Conservation (phyloP, 495 filamentous ascomycete species). For the Penicillium longicatenatum region DNA sequence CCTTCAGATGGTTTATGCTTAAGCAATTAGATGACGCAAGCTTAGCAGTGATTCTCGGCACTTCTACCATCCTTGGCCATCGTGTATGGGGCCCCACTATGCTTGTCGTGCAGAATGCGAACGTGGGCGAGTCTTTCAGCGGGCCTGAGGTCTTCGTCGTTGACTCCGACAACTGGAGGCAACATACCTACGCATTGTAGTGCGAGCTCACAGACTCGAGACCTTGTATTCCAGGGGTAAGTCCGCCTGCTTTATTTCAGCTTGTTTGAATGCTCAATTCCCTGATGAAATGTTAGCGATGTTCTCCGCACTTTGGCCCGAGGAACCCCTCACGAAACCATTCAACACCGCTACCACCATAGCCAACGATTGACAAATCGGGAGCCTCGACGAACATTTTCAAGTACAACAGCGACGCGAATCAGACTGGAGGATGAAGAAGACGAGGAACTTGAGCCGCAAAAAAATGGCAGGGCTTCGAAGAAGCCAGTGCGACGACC, state of each 20-base stretch:
- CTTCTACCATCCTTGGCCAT: neutral
- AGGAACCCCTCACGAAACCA: neutral
- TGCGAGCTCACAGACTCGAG: neutral
- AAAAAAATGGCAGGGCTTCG: neutral
- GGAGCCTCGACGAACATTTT: slow-evolving; percentile 5
- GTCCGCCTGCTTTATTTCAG: neutral
- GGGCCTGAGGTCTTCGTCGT: slow-evolving; percentile 24
- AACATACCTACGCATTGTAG: neutral
- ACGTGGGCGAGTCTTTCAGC: slow-evolving; percentile 21
- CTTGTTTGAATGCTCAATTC: neutral
- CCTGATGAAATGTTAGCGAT: neutral
- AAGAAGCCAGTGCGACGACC: neutral
- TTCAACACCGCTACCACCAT: neutral
- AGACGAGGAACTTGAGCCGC: slow-evolving; percentile 8
- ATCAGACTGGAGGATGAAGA: slow-evolving; percentile 18
- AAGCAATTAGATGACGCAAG: neutral
- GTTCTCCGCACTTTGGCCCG: neutral
- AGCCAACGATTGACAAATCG: neutral
- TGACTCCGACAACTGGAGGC: slow-evolving; percentile 6
- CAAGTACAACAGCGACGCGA: slow-evolving; percentile 6
- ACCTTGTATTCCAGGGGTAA: neutral
- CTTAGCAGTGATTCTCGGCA: neutral
- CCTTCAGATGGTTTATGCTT: neutral
- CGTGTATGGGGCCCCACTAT: slow-evolving; percentile 17
- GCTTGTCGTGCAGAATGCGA: slow-evolving; percentile 27